Conservation (phyloP, 768 basidiomycete genomes). For the Podaxis mareebaensis region DNA sequence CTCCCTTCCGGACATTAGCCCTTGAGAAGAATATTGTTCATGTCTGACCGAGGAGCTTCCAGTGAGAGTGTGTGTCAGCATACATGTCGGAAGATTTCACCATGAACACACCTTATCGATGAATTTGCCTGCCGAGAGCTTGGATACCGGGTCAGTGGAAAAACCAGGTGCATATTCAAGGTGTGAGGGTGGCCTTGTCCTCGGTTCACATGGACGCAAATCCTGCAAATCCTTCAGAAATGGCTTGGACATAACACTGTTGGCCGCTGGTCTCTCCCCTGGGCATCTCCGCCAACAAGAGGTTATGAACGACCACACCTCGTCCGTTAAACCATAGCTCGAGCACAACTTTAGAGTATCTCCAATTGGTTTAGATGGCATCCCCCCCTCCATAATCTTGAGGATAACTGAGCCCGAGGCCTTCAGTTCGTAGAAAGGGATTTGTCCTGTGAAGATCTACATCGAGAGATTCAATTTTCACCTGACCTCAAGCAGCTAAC, state of each 20-base stretch:
- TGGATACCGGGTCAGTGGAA: no score
- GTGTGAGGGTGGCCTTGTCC: rapidly evolving
- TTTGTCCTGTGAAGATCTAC: conserved; percentile 19
- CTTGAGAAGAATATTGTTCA: no score
- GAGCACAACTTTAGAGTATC: neutral
- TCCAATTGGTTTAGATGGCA: neutral
- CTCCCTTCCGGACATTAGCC: no score
- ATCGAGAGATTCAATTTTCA: no score
- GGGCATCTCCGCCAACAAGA: neutral
- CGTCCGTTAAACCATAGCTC: neutral
- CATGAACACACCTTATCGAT: neutral
- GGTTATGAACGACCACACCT: neutral
- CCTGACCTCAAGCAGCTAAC: rapidly evolving
- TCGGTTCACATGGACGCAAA: neutral
- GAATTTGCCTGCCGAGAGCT: no score
- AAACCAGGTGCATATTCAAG: neutral
- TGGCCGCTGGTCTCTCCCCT: neutral
- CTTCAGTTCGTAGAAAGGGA: conserved; percentile 21
- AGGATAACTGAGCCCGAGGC: neutral
- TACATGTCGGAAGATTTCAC: neutral
- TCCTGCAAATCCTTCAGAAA: neutral
- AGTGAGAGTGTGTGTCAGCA: no score
- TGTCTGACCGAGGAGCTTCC: no score
- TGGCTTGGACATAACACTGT: neutral
- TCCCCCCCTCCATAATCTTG: neutral